Evolutionary conservation across 352 stramenopile genomes (phyloP), one percentile per base, ranked within the genome.

Genomic region (Pythium utonaiense): DNA sequence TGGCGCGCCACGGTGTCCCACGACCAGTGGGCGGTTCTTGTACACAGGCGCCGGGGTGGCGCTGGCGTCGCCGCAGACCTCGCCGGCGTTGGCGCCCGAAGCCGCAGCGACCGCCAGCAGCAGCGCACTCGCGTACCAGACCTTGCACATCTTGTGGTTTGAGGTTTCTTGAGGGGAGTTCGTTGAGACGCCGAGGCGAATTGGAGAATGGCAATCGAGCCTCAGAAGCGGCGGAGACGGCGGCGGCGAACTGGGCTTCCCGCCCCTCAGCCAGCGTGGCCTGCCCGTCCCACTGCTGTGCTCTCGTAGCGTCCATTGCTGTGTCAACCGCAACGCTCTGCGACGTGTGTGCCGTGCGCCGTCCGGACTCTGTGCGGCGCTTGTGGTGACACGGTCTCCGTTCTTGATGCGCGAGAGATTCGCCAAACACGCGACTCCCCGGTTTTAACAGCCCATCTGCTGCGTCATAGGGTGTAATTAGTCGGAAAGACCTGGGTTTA

Each of bases 1-100:
- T 3, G 86, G 88, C 8, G 89, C 89, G 10, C 89, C 91, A 14
- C 91, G 86, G 77, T 98, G 91, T 8, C 75, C 86, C 24, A 86
- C 67, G 45, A 89, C 84, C 9, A 78, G 70, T 7, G 81, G 77
- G 44, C 70, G 70, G 42, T 80, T 73, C 53, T 85, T 65, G 58
- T 36, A 44, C 8, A 52, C 49, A 24, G 58, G 19, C 33, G 36
- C 16, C 19, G 48, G 33, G 9, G 30, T 59, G 21, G 36, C 24
- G 2, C 22, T 14, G 7, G 14, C 38, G 22, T 59, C 49, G 48
- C 25, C 28, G 28, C 41, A 53, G 48, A 53, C 16, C 30, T 57
- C 21, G 7, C 28, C 19, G 25, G 57, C 45, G 19, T 51, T 19
- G 1, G 45, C 57, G 30, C 38, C 51, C n/a, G 58, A 52, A 38